Evolutionary conservation across 2,329 filamentous ascomycete species (phyloP).

Genomic region (Fusarium begoniae): DNA sequence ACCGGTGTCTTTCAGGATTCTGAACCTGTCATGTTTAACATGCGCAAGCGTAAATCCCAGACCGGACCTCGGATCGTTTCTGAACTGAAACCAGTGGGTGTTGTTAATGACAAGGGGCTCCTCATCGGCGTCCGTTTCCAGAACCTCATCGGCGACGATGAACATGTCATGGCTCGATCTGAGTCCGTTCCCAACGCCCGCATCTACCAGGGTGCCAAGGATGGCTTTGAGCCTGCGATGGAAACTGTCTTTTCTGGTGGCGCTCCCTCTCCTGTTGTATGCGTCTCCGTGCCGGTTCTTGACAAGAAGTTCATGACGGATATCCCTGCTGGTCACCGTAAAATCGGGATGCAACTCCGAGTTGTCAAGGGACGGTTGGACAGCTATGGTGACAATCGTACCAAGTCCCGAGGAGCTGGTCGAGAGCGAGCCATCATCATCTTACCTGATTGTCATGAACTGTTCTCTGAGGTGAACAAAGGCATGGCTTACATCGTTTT

Average conservation of each 20-base stretch:
- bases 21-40: background rate
- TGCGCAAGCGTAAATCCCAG: fast-evolving
- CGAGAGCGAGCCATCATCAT: background rate
- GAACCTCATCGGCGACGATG: background rate
- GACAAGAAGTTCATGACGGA: background rate
- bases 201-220: background rate
- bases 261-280: fast-evolving
- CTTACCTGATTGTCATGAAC: fast-evolving
- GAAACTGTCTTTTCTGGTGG: fast-evolving
- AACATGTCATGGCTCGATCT: fast-evolving
- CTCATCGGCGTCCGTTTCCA: background rate
- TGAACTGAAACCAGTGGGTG: background rate
- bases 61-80: background rate
- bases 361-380: background rate
- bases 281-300: background rate
- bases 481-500: background rate
- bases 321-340: background rate
- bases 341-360: background rate
- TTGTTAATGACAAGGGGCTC: fast-evolving
- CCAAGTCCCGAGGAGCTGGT: fast-evolving
- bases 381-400: too few species aligned
- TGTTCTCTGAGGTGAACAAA: background rate
- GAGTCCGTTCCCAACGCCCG: background rate
- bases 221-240: fast-evolving
- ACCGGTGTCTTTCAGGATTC: fast-evolving